Base-by-base conservation (phyloP, 2,329 filamentous ascomycete genomes). In the Whalleya microplaca region DNA sequence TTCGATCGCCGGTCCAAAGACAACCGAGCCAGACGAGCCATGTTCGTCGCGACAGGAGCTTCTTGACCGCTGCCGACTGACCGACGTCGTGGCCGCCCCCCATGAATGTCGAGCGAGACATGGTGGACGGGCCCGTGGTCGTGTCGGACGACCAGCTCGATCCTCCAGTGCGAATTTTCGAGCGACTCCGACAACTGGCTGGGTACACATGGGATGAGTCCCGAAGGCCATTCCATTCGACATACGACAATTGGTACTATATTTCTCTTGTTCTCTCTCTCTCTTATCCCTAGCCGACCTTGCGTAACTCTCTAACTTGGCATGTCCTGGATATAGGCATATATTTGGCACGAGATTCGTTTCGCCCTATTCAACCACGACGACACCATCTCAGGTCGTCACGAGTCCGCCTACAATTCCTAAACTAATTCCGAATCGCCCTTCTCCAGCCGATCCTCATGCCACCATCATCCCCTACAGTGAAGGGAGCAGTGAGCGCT, bases 241-340 rank as follows among this genome's bases (percentile, higher is more conserved):
- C 87, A 66, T 97, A 96, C 75, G 92, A 96, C 72, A 92, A 93
- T 77, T 98, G 93, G 92, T 86, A 77, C 75, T 67, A 6, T 23
- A 6, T 21, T 45, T 41, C 19, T 42, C 48, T 43, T 16, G 19
- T 43, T 48, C 23, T 27, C 23, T 51, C 53, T 50, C 45, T 55
- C 60, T 50, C 54, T 42, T 57, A 49, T 57, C 47, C 32, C 14
- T 55, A 51, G 37, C 18, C 51, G 45, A 51, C 51, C 52, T 59
- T 51, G 56, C 49, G 55, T 56, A 47, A 40, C 47, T 58, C 42
- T 56, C 55, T 62, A 55, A 59, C 55, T 59, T 44, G 63, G 64
- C 48, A 49, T 62, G 48, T 56, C 52, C 51, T 55, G 50, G n/a
- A 46, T 62, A 19, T 64, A 86, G 84, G 85, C 87, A 90, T 72